Percentiles rank a stretch among this genome's conserved stretches.
phyloP scores from a whole-genome alignment of 2,329 filamentous ascomycete species.

The Cryoendolithus antarcticus region DNA sequence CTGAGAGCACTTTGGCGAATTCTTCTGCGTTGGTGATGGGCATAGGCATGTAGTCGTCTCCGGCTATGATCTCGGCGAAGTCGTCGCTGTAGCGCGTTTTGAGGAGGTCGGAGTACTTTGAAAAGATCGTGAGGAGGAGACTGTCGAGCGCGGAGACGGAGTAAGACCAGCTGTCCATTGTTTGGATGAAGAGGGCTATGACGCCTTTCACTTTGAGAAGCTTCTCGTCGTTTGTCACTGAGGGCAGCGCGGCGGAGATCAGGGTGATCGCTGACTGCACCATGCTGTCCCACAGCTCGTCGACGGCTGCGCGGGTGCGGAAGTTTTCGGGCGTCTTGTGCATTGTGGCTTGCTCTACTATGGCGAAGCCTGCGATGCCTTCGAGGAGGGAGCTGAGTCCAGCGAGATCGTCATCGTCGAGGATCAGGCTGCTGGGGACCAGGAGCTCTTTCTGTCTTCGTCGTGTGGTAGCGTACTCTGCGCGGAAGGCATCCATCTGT shows the following conservation, averaged over 20 bases:
- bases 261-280: conserved; percentile 75
- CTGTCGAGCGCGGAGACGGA: conserved; percentile 69
- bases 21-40: conserved; percentile 81
- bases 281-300: conserved; percentile 98
- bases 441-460: conserved; percentile 85
- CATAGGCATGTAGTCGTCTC: conserved; percentile 99
- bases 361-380: conserved; percentile 89
- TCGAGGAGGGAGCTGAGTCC: conserved; percentile 85
- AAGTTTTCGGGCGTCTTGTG: conserved; percentile 64
- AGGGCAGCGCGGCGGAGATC: conserved; percentile 64
- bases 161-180: conserved; percentile 95
- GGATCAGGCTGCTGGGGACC: conserved; percentile 60
- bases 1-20: conserved; percentile 89
- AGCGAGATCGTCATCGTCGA: conserved; percentile 71
- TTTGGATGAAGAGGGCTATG: conserved; percentile 89
- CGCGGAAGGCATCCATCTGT: conserved; percentile 79
- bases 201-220: conserved; percentile 91
- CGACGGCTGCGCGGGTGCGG: conserved; percentile 75
- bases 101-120: conserved; percentile 84
- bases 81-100: conserved; percentile 89
- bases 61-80: conserved; percentile 82
- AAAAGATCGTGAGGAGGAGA: conserved; percentile 78
- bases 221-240: conserved; percentile 77
- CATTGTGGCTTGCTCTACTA: conserved; percentile 91
- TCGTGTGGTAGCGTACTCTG: conserved; percentile 80